A percentile compares a stretch with the other conserved stretches of the same genome.
phyloP scores from a whole-genome alignment of 2,329 filamentous ascomycete species.

The Apiospora hydei region DNA sequence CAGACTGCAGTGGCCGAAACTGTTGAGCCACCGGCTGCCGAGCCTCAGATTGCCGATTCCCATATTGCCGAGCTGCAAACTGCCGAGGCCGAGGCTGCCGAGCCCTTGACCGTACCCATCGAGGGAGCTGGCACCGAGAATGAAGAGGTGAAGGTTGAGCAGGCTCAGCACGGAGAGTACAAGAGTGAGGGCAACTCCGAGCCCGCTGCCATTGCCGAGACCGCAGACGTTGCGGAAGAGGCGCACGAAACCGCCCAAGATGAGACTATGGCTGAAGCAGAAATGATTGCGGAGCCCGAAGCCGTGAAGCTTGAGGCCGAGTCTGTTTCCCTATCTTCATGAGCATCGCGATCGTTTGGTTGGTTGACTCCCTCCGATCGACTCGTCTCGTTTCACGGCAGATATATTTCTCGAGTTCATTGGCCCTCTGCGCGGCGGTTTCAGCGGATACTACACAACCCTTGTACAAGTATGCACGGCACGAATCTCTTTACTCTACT shows the following conservation, averaged over 20 bases:
- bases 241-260: not conserved
- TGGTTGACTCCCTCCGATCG: not conserved
- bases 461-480: conserved; percentile 15
- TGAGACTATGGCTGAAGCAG: not conserved
- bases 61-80: not conserved
- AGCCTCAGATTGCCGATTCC: not conserved
- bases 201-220: not conserved
- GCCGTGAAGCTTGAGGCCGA: not conserved
- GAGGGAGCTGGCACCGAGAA: not conserved
- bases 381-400: not conserved
- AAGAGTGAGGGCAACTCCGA: not conserved
- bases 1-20: not conserved
- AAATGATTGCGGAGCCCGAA: not conserved
- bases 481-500: conserved; percentile 12
- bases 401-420: not conserved
- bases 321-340: not conserved
- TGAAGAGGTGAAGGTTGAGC: not conserved
- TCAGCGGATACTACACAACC: conserved; percentile 13
- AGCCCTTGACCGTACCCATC: not conserved
- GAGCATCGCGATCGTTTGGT: not conserved
- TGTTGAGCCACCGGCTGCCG: not conserved
- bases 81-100: not conserved
- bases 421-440: not conserved
- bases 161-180: not conserved
- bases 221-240: not conserved